Percentiles rank a stretch among this genome's conserved stretches.
phyloP scores from a whole-genome alignment of 2,329 filamentous ascomycete genomes.

The Volutella citrinella region DNA sequence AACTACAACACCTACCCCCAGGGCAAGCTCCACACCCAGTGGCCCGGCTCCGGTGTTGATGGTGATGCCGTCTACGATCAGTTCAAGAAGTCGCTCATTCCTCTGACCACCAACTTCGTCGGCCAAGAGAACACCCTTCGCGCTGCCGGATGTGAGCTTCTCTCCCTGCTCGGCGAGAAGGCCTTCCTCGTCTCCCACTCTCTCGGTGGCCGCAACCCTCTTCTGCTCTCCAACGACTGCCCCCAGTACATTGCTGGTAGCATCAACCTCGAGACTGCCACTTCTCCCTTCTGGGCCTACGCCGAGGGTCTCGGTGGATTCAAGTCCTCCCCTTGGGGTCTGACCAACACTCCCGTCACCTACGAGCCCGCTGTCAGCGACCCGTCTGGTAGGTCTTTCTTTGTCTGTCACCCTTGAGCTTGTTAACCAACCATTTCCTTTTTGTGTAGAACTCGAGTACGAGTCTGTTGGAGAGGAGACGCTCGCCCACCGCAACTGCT shows the following conservation, averaged over 20 bases:
- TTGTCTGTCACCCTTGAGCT: background rate
- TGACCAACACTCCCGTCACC: slow-evolving; percentile 13
- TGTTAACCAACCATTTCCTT: background rate
- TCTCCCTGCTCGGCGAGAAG: slow-evolving; percentile 14
- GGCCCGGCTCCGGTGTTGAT: slow-evolving; percentile 13
- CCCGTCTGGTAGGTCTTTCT: slow-evolving; percentile 10
- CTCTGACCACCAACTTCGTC: slow-evolving; percentile 13
- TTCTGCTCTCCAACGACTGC: slow-evolving; percentile 16
- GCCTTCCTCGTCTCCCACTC: slow-evolving; percentile 18
- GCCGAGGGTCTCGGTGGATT: slow-evolving; percentile 12
- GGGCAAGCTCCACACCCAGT: slow-evolving; percentile 15
- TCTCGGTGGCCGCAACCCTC: slow-evolving; percentile 12
- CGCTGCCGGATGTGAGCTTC: slow-evolving; percentile 14
- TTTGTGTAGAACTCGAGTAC: slow-evolving; percentile 6
- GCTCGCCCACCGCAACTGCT: slow-evolving; percentile 12
- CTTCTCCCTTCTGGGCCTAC: slow-evolving; percentile 16
- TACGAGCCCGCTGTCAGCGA: slow-evolving; percentile 14
- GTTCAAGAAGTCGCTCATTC: slow-evolving; percentile 17
- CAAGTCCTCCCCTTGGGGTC: slow-evolving; percentile 10
- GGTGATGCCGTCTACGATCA: slow-evolving; percentile 13
- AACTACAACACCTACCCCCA: slow-evolving; percentile 14
- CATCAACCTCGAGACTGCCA: slow-evolving; percentile 17
- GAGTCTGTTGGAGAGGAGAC: slow-evolving; percentile 14
- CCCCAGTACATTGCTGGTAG: slow-evolving; percentile 13
- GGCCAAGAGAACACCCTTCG: slow-evolving; percentile 14